These are phyloP conservation scores for Spathaspora girioi DNA, from an alignment of 805 yeast genomes.

Conservation along the genomic window DNA sequence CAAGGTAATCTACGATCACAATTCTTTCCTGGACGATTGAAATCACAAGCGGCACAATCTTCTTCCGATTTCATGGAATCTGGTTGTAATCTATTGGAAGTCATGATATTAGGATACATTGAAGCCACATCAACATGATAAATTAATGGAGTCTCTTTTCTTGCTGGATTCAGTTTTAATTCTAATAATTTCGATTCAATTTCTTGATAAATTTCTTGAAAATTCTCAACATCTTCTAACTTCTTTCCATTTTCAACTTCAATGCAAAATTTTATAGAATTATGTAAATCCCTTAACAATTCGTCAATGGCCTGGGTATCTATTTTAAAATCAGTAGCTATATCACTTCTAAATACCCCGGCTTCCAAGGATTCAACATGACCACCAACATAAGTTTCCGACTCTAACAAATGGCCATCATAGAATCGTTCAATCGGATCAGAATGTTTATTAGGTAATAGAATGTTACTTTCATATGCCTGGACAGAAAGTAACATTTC, in stretches of 20 bases:
- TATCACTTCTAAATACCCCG: slow-evolving; percentile 93
- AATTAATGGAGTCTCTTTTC: slow-evolving; percentile 79
- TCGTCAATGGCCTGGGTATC: slow-evolving; percentile 84
- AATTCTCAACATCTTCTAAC: slow-evolving; percentile 75
- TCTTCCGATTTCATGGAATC: slow-evolving; percentile 95
- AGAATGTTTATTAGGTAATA: slow-evolving; percentile 88
- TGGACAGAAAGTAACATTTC: slow-evolving; percentile 97
- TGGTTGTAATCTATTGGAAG: slow-evolving; percentile 94
- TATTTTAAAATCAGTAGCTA: slow-evolving; percentile 68
- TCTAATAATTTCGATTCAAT: slow-evolving; percentile 55
- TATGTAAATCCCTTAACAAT: slow-evolving; percentile 64
- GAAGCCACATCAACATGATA: slow-evolving; percentile 99
- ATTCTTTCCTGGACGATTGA: slow-evolving; percentile 88
- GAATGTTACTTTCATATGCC: slow-evolving; percentile 73
- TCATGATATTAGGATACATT: slow-evolving; percentile 99
- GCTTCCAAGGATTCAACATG: slow-evolving; percentile 98
- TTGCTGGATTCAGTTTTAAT: slow-evolving; percentile 55
- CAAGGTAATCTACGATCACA: slow-evolving; percentile 92
- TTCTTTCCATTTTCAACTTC: slow-evolving; percentile 74
- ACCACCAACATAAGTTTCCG: slow-evolving; percentile 98
- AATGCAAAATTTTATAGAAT: slow-evolving; percentile 77
- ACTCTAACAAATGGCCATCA: slow-evolving; percentile 88
- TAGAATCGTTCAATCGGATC: slow-evolving; percentile 95
- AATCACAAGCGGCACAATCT: slow-evolving; percentile 97
- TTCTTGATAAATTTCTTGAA: slow-evolving; percentile 64